Evolutionary conservation across 352 stramenopile genomes (phyloP), one percentile per base, ranked within the genome.

Genomic region (Pythium apleroticum): DNA sequence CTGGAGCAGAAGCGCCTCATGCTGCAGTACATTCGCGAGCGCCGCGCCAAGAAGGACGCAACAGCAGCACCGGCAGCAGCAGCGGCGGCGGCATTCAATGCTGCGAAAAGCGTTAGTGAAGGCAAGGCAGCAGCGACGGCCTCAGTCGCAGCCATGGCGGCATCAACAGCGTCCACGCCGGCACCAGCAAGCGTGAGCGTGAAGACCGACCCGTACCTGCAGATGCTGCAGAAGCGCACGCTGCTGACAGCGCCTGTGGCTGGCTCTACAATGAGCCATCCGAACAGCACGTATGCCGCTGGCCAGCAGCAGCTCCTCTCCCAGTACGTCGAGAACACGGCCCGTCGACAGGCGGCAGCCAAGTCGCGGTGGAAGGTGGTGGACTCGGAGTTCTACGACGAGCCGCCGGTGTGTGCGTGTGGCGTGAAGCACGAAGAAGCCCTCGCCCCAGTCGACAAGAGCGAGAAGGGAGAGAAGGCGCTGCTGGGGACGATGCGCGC

Each of bases 1-100:
- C 54, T 93, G 6, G 84, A 90, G 0, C 83, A 93, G 61, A 95
- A 95, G 74, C 77, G 83, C 49, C 74, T 74, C 56, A 91, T 95
- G 80, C 74, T 95, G 45, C 66, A 77, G 39, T 95, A 95, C 68
- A 95, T 95, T 59, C 84, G 86, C 50, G 60, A 73, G 30, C 60
- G 66, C 28, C 66, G 66, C 48, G 73, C 84, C 30, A 88, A 83
- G 67, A 78, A 82, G 31, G 43, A 80, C 76, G 52, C 65, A 24
- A 33, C 25, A 60, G 27, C 33, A 37, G n/a, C 59, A 14, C 0
- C 66, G 17, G 1, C 57, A 14, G 7, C 57, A 60, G 4, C 33
- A 27, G 12, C 59, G 53, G 15, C 35, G 17, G 35, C 54, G 17
- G 25, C 39, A 70, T 3, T 12, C 58, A 8, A n/a, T n/a, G n/a